A percentile compares a stretch with the other conserved stretches of the same genome.
Conservation (phyloP, 192 early-diverging fungal genomes). For the Coemansia sp. region DNA sequence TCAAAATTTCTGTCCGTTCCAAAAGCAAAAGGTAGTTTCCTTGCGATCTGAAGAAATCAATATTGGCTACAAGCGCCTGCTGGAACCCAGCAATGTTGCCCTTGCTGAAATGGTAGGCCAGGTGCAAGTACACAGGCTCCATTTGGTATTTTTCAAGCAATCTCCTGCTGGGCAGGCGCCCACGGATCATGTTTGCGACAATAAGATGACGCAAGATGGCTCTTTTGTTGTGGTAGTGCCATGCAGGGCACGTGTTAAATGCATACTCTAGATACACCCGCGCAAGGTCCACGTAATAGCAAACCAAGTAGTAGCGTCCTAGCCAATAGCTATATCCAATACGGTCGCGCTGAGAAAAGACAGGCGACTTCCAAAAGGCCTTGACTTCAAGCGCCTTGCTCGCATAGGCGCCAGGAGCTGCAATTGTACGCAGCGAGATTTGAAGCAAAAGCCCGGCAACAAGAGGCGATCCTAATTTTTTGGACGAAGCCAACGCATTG, state of each 20-base stretch:
- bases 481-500: slow-evolving; percentile 27
- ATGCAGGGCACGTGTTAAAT: slow-evolving; percentile 29
- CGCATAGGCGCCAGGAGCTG: slow-evolving; percentile 43
- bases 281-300: slow-evolving; percentile 45
- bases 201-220: slow-evolving; percentile 42
- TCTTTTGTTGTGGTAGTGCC: slow-evolving; percentile 50
- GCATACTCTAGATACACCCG: slow-evolving; percentile 40
- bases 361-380: slow-evolving; percentile 5
- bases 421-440: slow-evolving; percentile 40
- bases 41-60: slow-evolving; percentile 50
- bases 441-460: slow-evolving; percentile 40
- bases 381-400: slow-evolving; percentile 46
- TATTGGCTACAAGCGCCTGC: slow-evolving; percentile 21
- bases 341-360: slow-evolving; percentile 30
- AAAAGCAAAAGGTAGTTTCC: slow-evolving; percentile 44
- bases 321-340: slow-evolving; percentile 48
- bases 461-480: slow-evolving; percentile 26
- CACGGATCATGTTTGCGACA: slow-evolving; percentile 49
- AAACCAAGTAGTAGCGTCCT: slow-evolving; percentile 44
- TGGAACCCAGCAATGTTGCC: slow-evolving; percentile 47
- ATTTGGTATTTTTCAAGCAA: slow-evolving; percentile 43
- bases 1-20: slow-evolving; percentile 46
- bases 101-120: slow-evolving; percentile 26
- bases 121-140: slow-evolving; percentile 36
- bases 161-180: slow-evolving; percentile 15